Base-by-base conservation (phyloP, 2,329 filamentous ascomycete species). In the Penicillium psychrosexuale region DNA sequence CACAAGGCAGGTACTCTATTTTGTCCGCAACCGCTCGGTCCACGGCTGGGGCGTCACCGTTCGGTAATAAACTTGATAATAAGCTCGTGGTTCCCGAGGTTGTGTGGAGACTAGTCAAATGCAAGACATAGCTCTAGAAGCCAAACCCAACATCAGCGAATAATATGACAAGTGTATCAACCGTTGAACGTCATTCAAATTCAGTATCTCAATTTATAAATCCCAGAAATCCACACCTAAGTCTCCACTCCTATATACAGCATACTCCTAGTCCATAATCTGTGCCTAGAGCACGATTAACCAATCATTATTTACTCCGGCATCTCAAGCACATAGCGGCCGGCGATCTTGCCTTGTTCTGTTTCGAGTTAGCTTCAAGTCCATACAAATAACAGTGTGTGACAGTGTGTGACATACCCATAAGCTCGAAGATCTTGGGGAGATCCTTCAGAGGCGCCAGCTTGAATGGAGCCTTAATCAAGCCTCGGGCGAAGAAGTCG, bases 401-500 rank as follows among this genome's bases (percentile, higher is more conserved):
- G 19, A 19, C 19, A 19, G 19, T 19, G 19, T 19, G 19, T 2
- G 7, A 51, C 55, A 8, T 33, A 55, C 60, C 69, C 85, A 89
- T 88, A 64, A 90, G 73, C 31, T 90, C 82, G 71, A 87, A 96
- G 27, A 96, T 87, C 53, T 84, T 81, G 62, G 87, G 82, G 57
- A 97, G 80, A 77, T 96, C 81, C 66, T 84, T 87, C 53, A 96
- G 80, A 19, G 90, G 90, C 43, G 91, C 84, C 4, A 84, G 81
- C 85, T 96, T 92, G 83, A 82, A 92, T 11, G 91, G 91, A 11
- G 86, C 85, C 71, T 89, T 88, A 80, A 96, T 90, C 59, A 93
- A 77, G 24, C 91, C 91, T 15, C 87, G 82, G 51, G 82, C 78
- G 80, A 84, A 96, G 79, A 96, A 95, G 61, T 96, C 91, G 59